Percentiles rank a stretch among this genome's conserved stretches.
These are phyloP conservation scores for Eutypa lata DNA, from an alignment of 2,329 filamentous ascomycete species.

Conservation along the genomic window DNA sequence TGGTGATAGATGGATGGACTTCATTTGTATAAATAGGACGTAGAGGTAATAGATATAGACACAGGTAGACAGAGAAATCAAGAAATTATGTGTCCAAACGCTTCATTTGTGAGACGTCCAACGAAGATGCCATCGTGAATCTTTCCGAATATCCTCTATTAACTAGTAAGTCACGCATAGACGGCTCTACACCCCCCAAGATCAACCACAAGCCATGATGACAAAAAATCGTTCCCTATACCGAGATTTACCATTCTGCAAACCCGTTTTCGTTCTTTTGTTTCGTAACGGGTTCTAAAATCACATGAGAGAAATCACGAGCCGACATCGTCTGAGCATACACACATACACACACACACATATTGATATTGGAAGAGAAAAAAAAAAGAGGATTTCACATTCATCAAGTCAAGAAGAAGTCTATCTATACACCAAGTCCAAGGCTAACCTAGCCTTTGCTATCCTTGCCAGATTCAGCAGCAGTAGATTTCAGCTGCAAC, in stretches of 20 bases:
- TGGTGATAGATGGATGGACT: too few relatives aligned
- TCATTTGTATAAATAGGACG: too few relatives aligned
- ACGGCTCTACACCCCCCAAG: background rate
- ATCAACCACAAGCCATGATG: slow-evolving; percentile 15
- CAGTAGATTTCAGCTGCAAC: slow-evolving; percentile 30
- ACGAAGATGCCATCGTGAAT: too few relatives aligned
- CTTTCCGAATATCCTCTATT: background rate
- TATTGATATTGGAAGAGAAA: too few relatives aligned
- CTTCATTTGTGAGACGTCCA: too few relatives aligned
- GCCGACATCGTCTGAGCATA: slow-evolving; percentile 30
- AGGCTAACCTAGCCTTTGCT: slow-evolving; percentile 17
- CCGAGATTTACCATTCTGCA: slow-evolving; percentile 20
- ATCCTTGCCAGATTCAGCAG: slow-evolving; percentile 12
- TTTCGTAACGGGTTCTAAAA: slow-evolving; percentile 6
- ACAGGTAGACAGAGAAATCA: too few relatives aligned
- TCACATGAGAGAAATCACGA: slow-evolving; percentile 22
- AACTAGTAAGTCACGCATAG: too few relatives aligned
- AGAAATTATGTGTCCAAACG: too few relatives aligned
- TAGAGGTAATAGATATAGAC: too few relatives aligned
- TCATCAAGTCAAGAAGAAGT: slow-evolving; percentile 11
- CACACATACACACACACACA: slow-evolving; percentile 8
- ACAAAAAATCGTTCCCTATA: slow-evolving; percentile 26
- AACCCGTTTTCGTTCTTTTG: background rate
- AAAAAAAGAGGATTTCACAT: too few relatives aligned
- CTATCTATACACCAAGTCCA: slow-evolving; percentile 11